Conservation (phyloP, 225 moss, liverwort and hornwort species). For the Sphagnum tenellum region DNA sequence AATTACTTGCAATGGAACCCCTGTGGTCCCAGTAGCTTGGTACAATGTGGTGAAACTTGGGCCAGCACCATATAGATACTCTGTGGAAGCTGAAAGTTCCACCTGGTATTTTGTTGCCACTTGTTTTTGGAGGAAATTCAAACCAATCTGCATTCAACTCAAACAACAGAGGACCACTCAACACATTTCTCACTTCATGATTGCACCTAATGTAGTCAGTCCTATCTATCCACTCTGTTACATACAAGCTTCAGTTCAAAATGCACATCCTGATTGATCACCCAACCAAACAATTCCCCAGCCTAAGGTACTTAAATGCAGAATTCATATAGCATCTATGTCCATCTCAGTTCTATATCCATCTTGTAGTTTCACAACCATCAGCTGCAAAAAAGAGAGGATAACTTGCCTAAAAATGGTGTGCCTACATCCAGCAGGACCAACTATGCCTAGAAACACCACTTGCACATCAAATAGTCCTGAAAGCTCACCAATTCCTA, state of each 20-base stretch:
- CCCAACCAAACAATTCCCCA: too few species aligned
- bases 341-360: too few species aligned
- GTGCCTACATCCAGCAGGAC: neutral
- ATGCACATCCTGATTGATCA: neutral
- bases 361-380: too few species aligned
- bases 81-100: slow-evolving; percentile 28
- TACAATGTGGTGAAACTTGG: slow-evolving; percentile 54
- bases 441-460: neutral
- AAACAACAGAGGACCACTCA: neutral
- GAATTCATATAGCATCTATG: too few species aligned
- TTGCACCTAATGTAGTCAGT: too few species aligned
- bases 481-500: neutral
- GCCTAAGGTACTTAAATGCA: too few species aligned
- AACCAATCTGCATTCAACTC: slow-evolving; percentile 16
- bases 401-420: neutral
- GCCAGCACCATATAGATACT: slow-evolving; percentile 72
- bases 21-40: slow-evolving; percentile 14
- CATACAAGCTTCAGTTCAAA: neutral
- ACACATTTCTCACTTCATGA: neutral
- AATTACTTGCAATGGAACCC: slow-evolving; percentile 42
- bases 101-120: slow-evolving; percentile 25
- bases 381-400: neutral
- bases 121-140: slow-evolving; percentile 45
- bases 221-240: too few species aligned
- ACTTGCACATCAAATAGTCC: too few species aligned